These are phyloP conservation scores for Alopecurus myosuroides DNA, from an alignment of 176 grass and related monocot species.

Conservation along the genomic window DNA sequence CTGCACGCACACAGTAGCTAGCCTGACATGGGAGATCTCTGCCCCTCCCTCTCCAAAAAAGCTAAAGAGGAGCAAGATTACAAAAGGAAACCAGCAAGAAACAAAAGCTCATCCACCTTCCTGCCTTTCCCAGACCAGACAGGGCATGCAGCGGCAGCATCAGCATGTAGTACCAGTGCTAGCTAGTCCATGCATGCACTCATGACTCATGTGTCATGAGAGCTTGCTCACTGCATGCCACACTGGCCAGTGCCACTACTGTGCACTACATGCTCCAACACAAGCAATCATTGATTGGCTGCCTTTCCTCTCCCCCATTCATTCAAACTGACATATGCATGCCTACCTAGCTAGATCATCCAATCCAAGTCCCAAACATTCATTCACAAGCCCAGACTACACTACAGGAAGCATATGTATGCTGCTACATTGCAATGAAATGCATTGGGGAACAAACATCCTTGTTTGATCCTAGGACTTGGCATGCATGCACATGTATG, in stretches of 20 bases:
- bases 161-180: constrained; percentile 25
- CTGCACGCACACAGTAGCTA: constrained; percentile 25
- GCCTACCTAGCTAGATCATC: constrained; percentile 26
- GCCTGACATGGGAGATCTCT: constrained; percentile 51
- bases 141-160: constrained; percentile 26
- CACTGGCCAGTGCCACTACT: background rate
- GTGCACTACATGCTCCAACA: constrained; percentile 37
- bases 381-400: constrained; percentile 8
- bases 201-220: constrained; percentile 46
- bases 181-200: constrained; percentile 27
- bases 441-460: constrained; percentile 22
- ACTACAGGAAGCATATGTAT: background rate
- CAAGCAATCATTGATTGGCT: constrained; percentile 46
- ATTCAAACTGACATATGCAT: background rate
- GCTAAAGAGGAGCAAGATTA: constrained; percentile 28
- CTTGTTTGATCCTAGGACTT: constrained; percentile 25
- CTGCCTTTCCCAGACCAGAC: constrained; percentile 32
- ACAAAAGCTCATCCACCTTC: constrained; percentile 42
- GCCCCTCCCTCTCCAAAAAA: constrained; percentile 28
- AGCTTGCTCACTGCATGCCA: constrained; percentile 34
- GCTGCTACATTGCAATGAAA: constrained; percentile 13
- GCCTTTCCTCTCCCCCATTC: background rate
- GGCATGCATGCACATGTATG: constrained; percentile 9
- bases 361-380: constrained; percentile 27
- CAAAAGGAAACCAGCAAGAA: constrained; percentile 45